A percentile compares a stretch with the other conserved stretches of the same genome.
These are phyloP conservation scores for Sporothrix euskadiensis DNA, from an alignment of 2,329 filamentous ascomycete species.

Conservation along the genomic window DNA sequence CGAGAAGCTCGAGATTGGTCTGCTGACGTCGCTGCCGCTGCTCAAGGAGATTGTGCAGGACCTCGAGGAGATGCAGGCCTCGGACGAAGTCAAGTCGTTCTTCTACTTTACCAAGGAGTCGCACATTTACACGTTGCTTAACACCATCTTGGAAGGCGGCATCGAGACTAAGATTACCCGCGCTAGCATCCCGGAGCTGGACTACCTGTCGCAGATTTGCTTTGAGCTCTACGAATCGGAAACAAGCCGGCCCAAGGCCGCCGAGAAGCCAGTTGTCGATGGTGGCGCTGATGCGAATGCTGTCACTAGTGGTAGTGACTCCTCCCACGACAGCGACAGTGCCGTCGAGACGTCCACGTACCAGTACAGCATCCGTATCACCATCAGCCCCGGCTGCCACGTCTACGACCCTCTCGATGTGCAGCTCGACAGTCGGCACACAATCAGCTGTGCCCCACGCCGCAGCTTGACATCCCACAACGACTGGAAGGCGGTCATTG, in stretches of 20 bases:
- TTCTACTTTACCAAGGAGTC: slow-evolving; percentile 99
- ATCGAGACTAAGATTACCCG: slow-evolving; percentile 96
- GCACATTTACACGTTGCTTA: slow-evolving; percentile 96
- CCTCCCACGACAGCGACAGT: slow-evolving; percentile 46
- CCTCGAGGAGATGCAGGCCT: slow-evolving; percentile 94
- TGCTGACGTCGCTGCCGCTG: slow-evolving; percentile 88
- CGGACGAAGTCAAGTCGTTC: slow-evolving; percentile 90
- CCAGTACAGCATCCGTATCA: slow-evolving; percentile 94
- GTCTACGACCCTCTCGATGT: slow-evolving; percentile 96
- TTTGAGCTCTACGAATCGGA: slow-evolving; percentile 98
- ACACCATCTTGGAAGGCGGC: slow-evolving; percentile 95
- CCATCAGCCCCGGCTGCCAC: slow-evolving; percentile 92
- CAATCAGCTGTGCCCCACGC: slow-evolving; percentile 90
- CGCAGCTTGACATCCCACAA: slow-evolving; percentile 86
- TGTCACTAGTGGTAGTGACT: not conserved
- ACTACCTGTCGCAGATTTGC: slow-evolving; percentile 96
- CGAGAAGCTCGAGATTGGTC: slow-evolving; percentile 97
- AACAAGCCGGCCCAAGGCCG: slow-evolving; percentile 55
- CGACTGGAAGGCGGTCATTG: slow-evolving; percentile 96
- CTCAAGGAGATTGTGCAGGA: slow-evolving; percentile 97
- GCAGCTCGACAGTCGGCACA: slow-evolving; percentile 92
- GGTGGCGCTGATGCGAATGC: not conserved
- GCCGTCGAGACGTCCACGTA: slow-evolving; percentile 57
- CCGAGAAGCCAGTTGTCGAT: not conserved
- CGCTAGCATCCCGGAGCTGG: slow-evolving; percentile 91